Conservation (phyloP, 2,329 filamentous ascomycete genomes). For the Calonectria ilicicola region DNA sequence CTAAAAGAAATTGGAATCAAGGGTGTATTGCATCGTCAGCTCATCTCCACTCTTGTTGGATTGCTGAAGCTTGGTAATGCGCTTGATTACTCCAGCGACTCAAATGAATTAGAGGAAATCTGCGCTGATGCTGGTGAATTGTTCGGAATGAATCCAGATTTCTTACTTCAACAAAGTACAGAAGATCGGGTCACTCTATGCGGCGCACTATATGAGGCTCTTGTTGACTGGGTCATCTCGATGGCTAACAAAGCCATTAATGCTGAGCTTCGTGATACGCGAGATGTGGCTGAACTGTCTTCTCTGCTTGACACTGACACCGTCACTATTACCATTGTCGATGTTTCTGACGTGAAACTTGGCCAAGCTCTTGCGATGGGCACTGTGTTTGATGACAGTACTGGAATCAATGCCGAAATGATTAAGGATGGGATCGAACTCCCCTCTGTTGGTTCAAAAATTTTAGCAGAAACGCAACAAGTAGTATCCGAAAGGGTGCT, state of each 20-base stretch:
- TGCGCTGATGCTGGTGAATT: constrained; percentile 91
- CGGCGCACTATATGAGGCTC: constrained; percentile 90
- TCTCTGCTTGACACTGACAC: constrained; percentile 84
- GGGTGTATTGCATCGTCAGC: constrained; percentile 81
- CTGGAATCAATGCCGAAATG: constrained; percentile 97
- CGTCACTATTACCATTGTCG: constrained; percentile 88
- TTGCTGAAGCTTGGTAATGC: constrained; percentile 95
- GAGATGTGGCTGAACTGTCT: constrained; percentile 75
- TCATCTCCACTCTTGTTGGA: constrained; percentile 88
- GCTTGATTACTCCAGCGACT: constrained; percentile 84
- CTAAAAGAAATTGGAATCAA: constrained; percentile 95
- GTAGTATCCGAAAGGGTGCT: constrained; percentile 81
- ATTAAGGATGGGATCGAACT: constrained; percentile 92
- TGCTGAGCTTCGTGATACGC: constrained; percentile 76
- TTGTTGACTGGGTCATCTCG: constrained; percentile 93
- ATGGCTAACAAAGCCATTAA: constrained; percentile 90
- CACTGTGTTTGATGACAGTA: constrained; percentile 90
- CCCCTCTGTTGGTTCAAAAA: constrained; percentile 77
- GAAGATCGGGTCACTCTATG: constrained; percentile 87
- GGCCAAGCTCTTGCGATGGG: constrained; percentile 91
- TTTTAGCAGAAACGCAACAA: constrained; percentile 87
- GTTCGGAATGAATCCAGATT: constrained; percentile 86
- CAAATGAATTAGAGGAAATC: constrained; percentile 84
- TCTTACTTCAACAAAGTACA: constrained; percentile 81
- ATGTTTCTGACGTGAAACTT: constrained; percentile 82